Evolutionary conservation across 495 filamentous ascomycete genomes (phyloP), one percentile per base, ranked within the genome.

Genomic region (Talaromyces stipitatus): DNA sequence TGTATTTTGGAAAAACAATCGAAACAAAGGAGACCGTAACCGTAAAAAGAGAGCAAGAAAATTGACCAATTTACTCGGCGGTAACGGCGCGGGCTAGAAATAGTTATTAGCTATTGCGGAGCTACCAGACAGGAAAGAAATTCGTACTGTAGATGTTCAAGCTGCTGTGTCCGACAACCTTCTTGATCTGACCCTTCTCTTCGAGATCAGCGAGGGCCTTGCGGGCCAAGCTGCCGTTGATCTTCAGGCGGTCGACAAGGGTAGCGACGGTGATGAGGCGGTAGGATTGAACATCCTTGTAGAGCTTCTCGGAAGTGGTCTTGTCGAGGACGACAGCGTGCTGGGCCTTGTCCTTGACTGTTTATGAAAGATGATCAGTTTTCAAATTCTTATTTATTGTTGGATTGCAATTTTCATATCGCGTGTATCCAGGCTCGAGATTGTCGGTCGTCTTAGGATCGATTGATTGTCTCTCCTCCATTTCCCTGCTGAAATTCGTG

Each of bases 331-430:
- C 75, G 66, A 88, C 85, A 72, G 85, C 90, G 84, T 99, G 95
- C 77, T 97, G 88, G 75, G 95, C 92, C 90, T 99, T 99, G 85
- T 99, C 95, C 92, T 99, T 99, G 81, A 99, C 95, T 96, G 60
- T 51, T 20, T 18, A 0, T 2, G 69, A 11, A 0, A 18, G 33
- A 60, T n/a, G 56, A 60, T 72, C 56, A 75, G 72, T 58, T 33
- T 38, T 51, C 61, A 53, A 16, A 20, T 18, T 33, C 28, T 47
- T 4, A 3, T 23, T 12, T 24, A 26, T 26, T 48, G 14, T 26
- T 1, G 0, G 24, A 12, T 33, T 48, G 45, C 20, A 20, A 11
- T n/a, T 26, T 12, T 14, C 45, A 24, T 18, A 5, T n/a, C 45
- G 48, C 48, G 9, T 51, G 46, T 50, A 26, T 45, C 48, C 24